Base-by-base conservation (phyloP, 116 monocot species). In the Posidonia oceanica region DNA sequence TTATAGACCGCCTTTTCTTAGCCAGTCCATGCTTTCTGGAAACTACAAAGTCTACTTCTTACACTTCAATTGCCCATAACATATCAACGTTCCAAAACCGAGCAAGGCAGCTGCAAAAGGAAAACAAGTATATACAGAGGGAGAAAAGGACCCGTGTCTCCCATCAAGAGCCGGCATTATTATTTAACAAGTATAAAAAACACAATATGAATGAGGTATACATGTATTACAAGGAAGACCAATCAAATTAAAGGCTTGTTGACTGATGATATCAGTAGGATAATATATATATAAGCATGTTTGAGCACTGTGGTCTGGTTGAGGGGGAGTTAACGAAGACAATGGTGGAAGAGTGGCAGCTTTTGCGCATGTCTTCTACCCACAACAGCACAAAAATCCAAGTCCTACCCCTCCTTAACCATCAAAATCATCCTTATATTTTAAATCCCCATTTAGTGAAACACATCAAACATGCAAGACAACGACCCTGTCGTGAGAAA, bases 271-370 rank as follows among this genome's bases (percentile, higher is more conserved):
- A 14, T 20, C 14, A 59, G 39, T 59, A 54, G 29, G 7, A 71
- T 18, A 3, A 22, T 11, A 22, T 38, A 3, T 54, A 20, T 54
- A 69, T 14, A 54, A 22, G 15, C 16, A 39, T 1, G 39, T 37
- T 2, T 37, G 13, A 14, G 36, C 8, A 41, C 10, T 8, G 5
- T 10, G 59, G 44, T 5, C 40, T 44, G 10, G 36, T 17, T 36
- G 2, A 40, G 39, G n/a, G 21, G 69, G 68, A 78, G 72, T 80
- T 66, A 53, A 58, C 66, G 72, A 64, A 74, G 71, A 82, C 8
- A 69, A 77, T 78, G 76, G 82, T 90, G 84, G 75, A 72, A 82
- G 74, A 84, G 80, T 87, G 81, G 83, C 85, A 82, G 78, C 85
- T 88, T 88, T 88, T 72, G 69, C 80, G 81, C 85, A 80, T 83